Conservation (phyloP, 768 basidiomycete species). For the Amyloporia xantha region DNA sequence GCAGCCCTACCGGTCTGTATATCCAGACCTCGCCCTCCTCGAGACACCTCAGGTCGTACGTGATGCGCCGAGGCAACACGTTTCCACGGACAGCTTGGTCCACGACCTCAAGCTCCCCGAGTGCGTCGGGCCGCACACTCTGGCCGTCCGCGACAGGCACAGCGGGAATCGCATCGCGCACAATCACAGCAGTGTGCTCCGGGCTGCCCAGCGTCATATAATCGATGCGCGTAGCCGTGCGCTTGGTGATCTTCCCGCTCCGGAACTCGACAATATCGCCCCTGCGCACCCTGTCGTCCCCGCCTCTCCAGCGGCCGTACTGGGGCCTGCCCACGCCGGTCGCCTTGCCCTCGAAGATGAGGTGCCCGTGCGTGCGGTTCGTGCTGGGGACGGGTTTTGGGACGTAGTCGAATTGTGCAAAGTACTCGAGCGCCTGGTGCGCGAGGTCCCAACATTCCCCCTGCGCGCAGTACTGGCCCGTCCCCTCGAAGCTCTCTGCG, state of each 20-base stretch:
- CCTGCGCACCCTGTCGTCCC: constrained; percentile 42
- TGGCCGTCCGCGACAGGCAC: constrained; percentile 27
- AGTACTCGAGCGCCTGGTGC: constrained; percentile 39
- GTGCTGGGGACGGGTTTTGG: constrained; percentile 42
- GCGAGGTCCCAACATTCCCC: constrained; percentile 59
- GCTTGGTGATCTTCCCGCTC: constrained; percentile 29
- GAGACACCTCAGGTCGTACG: constrained; percentile 39
- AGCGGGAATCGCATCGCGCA: constrained; percentile 31
- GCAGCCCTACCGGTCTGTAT: constrained; percentile 44
- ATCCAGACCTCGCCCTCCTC: constrained; percentile 52
- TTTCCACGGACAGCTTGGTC: constrained; percentile 46
- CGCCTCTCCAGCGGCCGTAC: constrained; percentile 42
- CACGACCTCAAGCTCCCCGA: constrained; percentile 41
- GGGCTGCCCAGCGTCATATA: constrained; percentile 39
- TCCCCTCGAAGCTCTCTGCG: constrained; percentile 38
- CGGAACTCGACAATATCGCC: constrained; percentile 55
- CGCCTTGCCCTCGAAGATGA: constrained; percentile 40
- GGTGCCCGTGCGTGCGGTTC: constrained; percentile 47
- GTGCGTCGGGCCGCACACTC: constrained; percentile 31
- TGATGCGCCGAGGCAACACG: constrained; percentile 30
- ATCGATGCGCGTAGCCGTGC: constrained; percentile 12
- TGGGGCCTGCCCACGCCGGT: constrained; percentile 19
- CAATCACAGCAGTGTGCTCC: constrained; percentile 50
- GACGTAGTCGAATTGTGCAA: constrained; percentile 34
- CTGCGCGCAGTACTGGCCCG: constrained; percentile 39